Conservation (phyloP, 139 green algal genomes). For the Chlamydomonas sp. region DNA sequence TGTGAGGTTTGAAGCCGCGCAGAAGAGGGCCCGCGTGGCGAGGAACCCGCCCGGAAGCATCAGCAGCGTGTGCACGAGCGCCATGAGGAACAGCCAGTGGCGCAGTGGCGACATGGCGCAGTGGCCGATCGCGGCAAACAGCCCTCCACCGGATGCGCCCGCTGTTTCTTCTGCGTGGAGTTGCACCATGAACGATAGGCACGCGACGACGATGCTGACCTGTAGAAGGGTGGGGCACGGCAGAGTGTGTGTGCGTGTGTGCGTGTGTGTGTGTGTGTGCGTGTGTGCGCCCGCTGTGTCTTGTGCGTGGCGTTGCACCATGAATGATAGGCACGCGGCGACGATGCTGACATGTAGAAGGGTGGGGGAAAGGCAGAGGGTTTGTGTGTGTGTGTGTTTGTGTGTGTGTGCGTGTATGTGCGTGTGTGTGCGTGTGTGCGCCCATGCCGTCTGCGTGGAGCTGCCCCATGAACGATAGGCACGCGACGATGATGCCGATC, state of each 20-base stretch:
- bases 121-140: background rate
- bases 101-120: background rate
- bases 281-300: background rate
- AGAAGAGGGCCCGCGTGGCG: slow-evolving; percentile 25
- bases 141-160: background rate
- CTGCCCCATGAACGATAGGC: no score
- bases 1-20: slow-evolving; percentile 56
- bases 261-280: no score
- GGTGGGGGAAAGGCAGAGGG: no score
- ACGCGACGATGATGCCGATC: background rate
- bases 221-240: background rate
- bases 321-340: background rate
- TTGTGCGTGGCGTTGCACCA: background rate
- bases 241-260: no score
- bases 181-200: no score
- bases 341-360: no score
- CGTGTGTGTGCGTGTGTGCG: no score
- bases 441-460: no score
- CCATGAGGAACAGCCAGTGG: background rate
- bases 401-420: no score
- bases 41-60: slow-evolving; percentile 24
- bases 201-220: background rate
- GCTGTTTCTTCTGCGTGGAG: no score
- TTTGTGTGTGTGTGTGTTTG: no score
- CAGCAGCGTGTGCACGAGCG: slow-evolving; percentile 4